phyloP scores from a whole-genome alignment of 768 basidiomycete species.

The Termitomyces eurrhizus region DNA sequence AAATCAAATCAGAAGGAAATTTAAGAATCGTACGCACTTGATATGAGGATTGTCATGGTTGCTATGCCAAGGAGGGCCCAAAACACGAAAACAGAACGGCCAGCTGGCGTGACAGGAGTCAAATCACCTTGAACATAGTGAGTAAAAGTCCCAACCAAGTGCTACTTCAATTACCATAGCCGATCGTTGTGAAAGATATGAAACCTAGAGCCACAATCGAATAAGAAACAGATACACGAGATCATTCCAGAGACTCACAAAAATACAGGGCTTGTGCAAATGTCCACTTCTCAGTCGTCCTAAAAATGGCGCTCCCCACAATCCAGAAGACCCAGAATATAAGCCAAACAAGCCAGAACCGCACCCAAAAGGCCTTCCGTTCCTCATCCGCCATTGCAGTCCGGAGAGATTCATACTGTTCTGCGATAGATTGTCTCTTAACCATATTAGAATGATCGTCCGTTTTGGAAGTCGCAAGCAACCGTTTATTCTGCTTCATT shows the following conservation, averaged over 20 bases:
- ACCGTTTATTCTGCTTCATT: not conserved
- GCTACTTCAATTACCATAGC: conserved; percentile 41
- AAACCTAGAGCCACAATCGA: conserved; percentile 44
- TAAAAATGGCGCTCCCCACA: conserved; percentile 69
- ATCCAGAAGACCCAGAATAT: conserved; percentile 80
- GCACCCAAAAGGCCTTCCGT: conserved; percentile 50
- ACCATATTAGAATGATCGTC: not conserved
- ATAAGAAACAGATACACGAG: not conserved
- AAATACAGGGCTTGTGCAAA: conserved; percentile 68
- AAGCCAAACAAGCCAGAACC: conserved; percentile 52
- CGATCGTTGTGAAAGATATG: conserved; percentile 69
- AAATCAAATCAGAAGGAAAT: not conserved
- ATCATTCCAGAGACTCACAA: conserved; percentile 40
- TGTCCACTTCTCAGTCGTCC: conserved; percentile 62
- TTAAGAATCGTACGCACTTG: conserved; percentile 40
- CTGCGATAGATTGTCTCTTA: conserved; percentile 10
- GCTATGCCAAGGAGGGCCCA: conserved; percentile 79
- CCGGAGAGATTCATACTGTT: conserved; percentile 29
- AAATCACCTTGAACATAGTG: conserved; percentile 44
- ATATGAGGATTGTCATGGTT: conserved; percentile 71
- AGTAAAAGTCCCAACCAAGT: not conserved
- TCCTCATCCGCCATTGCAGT: conserved; percentile 37
- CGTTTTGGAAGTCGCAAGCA: not conserved
- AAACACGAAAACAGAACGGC: conserved; percentile 70
- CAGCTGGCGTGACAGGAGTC: conserved; percentile 58